phyloP scores from a whole-genome alignment of 345 rosid genomes.

The Acer negundo region DNA sequence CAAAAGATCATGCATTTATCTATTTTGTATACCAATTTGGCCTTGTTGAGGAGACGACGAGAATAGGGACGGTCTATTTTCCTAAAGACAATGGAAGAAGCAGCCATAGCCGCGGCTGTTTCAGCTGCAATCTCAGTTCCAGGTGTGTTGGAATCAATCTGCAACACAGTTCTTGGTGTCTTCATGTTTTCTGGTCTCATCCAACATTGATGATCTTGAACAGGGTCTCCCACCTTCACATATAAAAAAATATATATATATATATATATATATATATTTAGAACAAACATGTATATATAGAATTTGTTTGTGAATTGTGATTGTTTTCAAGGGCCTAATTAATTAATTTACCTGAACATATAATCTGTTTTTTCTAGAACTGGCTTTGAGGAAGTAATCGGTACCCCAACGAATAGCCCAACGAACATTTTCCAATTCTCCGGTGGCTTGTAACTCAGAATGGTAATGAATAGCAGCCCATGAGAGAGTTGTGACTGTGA shows the following conservation, averaged over 20 bases:
- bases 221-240: conserved; percentile 76
- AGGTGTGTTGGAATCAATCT: conserved; percentile 48
- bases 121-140: conserved; percentile 91
- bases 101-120: conserved; percentile 80
- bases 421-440: conserved; percentile 51
- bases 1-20: neutral
- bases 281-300: too few relatives aligned
- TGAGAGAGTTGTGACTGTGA: conserved; percentile 75
- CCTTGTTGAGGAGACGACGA: conserved; percentile 76
- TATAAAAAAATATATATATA: too few relatives aligned
- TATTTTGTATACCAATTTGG: conserved; percentile 49
- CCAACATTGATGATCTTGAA: conserved; percentile 81
- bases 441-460: conserved; percentile 46
- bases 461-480: conserved; percentile 64
- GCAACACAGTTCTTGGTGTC: conserved; percentile 68
- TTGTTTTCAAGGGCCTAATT: conserved; percentile 7
- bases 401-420: conserved; percentile 91
- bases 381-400: conserved; percentile 77
- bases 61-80: conserved; percentile 47
- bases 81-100: conserved; percentile 75
- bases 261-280: too few relatives aligned
- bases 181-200: conserved; percentile 75
- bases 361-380: conserved; percentile 39
- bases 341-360: conserved; percentile 62
- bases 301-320: too few relatives aligned